A percentile compares a stretch with the other conserved stretches of the same genome.
Conservation (phyloP, 306 rosid genomes). For the Chamaecrista fasciculata region DNA sequence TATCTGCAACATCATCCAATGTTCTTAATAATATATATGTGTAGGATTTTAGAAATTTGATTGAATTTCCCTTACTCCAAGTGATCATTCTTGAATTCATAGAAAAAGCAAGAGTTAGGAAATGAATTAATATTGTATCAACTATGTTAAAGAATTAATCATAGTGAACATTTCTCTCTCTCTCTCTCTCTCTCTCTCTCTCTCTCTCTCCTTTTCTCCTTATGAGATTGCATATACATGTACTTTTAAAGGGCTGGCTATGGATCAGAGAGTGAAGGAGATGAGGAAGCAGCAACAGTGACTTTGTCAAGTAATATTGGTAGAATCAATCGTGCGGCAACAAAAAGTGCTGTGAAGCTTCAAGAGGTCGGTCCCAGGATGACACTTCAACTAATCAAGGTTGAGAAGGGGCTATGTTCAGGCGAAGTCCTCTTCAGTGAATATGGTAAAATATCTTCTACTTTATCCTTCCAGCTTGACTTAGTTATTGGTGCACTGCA, state of each 20-base stretch:
- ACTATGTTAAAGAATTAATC: neutral
- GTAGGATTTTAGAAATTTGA: conserved; percentile 4
- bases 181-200: neutral
- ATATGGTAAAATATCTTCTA: conserved; percentile 49
- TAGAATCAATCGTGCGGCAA: conserved; percentile 74
- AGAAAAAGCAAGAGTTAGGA: neutral
- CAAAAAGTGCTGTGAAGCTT: conserved; percentile 93
- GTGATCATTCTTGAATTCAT: no score
- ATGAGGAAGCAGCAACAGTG: conserved; percentile 90
- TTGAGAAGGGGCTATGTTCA: conserved; percentile 87
- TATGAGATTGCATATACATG: conserved; percentile 17
- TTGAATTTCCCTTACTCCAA: neutral
- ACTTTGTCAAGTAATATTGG: conserved; percentile 74
- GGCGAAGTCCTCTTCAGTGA: conserved; percentile 83
- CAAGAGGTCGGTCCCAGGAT: conserved; percentile 97
- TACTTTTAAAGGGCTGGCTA: conserved; percentile 73
- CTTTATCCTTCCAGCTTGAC: neutral
- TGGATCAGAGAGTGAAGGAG: conserved; percentile 97
- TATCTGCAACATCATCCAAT: neutral
- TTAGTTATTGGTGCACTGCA: no score
- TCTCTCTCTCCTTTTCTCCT: neutral
- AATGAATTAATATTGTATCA: neutral
- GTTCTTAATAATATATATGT: neutral
- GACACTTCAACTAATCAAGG: conserved; percentile 80
- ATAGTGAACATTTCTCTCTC: neutral